Conservation (phyloP, 306 rosid species). For the Hylodesmum podocarpum region DNA sequence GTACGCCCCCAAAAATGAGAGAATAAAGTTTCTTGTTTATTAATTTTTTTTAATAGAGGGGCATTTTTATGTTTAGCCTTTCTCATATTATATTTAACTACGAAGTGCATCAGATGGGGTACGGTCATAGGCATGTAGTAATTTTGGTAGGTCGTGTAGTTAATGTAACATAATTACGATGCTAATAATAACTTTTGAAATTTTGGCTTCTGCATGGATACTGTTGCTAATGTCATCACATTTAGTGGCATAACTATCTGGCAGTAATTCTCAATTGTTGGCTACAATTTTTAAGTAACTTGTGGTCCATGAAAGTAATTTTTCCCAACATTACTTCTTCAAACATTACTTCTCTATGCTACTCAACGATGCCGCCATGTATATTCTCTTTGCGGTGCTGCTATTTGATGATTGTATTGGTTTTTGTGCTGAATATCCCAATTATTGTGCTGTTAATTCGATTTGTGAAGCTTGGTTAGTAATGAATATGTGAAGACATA, state of each 20-base stretch:
- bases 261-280: not conserved
- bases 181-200: not conserved
- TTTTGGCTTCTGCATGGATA: not conserved
- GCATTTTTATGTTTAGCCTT: not conserved
- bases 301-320: not conserved
- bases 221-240: not conserved
- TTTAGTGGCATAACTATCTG: not conserved
- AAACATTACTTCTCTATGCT: not conserved
- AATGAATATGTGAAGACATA: too few species aligned
- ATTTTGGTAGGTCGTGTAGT: not conserved
- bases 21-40: not conserved
- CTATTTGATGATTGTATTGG: too few species aligned
- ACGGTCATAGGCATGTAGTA: not conserved
- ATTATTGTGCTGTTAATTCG: too few species aligned
- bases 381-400: too few species aligned
- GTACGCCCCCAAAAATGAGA: not conserved
- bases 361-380: too few species aligned
- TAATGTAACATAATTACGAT: not conserved
- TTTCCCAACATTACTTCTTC: constrained; percentile 2
- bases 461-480: too few species aligned
- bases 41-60: not conserved
- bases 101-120: not conserved
- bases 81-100: not conserved
- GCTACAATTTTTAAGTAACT: constrained; percentile 11
- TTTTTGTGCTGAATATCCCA: too few species aligned